Evolutionary conservation across 169 alveolate species (phyloP).

Genomic region (Cyclospora cayetanensis): DNA sequence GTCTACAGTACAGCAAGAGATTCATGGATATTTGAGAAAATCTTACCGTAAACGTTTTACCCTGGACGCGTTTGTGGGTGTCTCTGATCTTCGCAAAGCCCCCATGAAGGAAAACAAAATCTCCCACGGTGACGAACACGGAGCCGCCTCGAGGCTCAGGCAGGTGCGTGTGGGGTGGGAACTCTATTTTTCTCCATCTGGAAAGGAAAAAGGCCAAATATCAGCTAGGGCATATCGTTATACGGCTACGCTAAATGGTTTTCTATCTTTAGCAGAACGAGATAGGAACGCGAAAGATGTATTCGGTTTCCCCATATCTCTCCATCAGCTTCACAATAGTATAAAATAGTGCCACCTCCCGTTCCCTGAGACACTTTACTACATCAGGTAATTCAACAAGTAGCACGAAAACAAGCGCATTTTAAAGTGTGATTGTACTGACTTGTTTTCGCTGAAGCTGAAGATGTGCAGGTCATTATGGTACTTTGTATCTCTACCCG

Average conservation of each 20-base stretch:
- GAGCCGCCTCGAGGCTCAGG: constrained; percentile 74
- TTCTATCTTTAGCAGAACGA: too few relatives aligned
- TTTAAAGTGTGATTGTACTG: background rate
- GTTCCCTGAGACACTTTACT: background rate
- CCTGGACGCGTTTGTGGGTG: constrained; percentile 84
- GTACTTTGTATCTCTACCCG: constrained; percentile 84
- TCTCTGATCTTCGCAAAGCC: constrained; percentile 90
- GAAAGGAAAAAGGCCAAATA: background rate
- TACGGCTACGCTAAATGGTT: background rate
- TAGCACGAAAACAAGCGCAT: background rate
- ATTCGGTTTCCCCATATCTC: too few relatives aligned
- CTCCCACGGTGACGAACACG: constrained; percentile 59
- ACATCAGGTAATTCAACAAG: too few relatives aligned
- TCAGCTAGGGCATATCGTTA: background rate
- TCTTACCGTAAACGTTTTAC: constrained; percentile 74
- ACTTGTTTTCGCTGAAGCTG: constrained; percentile 65
- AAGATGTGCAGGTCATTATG: constrained; percentile 86
- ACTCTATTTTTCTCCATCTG: constrained; percentile 71
- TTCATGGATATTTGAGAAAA: background rate
- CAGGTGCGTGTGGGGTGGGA: constrained; percentile 58
- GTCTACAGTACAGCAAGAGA: too few relatives aligned
- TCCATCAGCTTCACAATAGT: too few relatives aligned
- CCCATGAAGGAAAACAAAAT: constrained; percentile 84
- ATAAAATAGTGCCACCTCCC: background rate
- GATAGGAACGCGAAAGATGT: too few relatives aligned